Evolutionary conservation across 1,284 basidiomycete species (phyloP).

Genomic region (Leccinum ambiguum): DNA sequence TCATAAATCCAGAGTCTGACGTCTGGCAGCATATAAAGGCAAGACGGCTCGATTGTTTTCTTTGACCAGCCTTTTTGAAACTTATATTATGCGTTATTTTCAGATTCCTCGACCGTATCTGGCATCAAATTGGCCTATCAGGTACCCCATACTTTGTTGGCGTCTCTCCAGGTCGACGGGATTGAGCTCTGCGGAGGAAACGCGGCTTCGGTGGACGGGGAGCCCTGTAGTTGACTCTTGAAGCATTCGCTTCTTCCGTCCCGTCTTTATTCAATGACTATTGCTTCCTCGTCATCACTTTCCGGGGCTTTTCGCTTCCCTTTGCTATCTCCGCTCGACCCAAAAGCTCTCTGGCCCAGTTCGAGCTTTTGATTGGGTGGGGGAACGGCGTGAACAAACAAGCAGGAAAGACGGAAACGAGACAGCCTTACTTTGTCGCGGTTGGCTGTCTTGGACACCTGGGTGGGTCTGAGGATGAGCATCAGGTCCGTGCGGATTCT

Average conservation of each 20-base stretch:
- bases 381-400: too few species aligned
- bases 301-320: too few species aligned
- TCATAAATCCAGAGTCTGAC: constrained; percentile 98
- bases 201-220: background rate
- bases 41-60: constrained; percentile 13
- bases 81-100: too few species aligned
- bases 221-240: constrained; percentile 4
- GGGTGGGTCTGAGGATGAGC: too few species aligned
- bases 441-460: too few species aligned
- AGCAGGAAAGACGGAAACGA: too few species aligned
- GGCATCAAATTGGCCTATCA: constrained; percentile 92
- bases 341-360: too few species aligned
- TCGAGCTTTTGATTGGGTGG: too few species aligned
- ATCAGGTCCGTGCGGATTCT: constrained; percentile 56
- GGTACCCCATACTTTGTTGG: constrained; percentile 46
- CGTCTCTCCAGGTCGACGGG: constrained; percentile 6
- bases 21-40: constrained; percentile 97
- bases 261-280: background rate
- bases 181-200: constrained; percentile 4
- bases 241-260: constrained; percentile 10
- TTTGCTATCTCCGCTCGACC: too few species aligned
- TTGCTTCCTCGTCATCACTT: too few species aligned
- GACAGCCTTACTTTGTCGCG: too few species aligned
- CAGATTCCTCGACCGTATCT: constrained; percentile 90
- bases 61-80: background rate